Evolutionary conservation across 176 grass and related monocot species (phyloP).

Genomic region (Saccharum spontaneum): DNA sequence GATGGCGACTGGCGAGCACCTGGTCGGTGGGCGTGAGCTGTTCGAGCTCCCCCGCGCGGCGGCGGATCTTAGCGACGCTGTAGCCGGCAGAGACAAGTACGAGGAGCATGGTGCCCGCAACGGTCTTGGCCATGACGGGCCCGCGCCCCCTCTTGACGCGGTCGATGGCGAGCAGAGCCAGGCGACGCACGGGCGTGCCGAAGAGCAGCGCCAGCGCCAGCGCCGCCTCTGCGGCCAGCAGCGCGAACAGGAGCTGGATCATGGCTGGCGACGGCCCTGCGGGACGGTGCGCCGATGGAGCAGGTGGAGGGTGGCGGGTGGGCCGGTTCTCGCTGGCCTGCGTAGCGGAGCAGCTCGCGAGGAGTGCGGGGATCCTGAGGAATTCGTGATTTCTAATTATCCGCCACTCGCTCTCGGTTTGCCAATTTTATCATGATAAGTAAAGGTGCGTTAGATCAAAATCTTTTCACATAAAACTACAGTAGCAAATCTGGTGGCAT

Average conservation of each 20-base stretch:
- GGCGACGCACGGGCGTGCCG: slow-evolving; percentile 49
- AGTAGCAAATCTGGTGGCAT: no score
- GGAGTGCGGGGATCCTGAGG: slow-evolving; percentile 4
- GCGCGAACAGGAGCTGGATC: slow-evolving; percentile 67
- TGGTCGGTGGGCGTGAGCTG: slow-evolving; percentile 62
- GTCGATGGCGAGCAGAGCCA: slow-evolving; percentile 50
- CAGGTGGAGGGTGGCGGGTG: not conserved
- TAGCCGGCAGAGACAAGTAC: slow-evolving; percentile 50
- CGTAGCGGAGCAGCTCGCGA: not conserved
- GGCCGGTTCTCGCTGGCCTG: not conserved
- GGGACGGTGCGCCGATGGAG: not conserved
- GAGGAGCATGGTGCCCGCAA: slow-evolving; percentile 57
- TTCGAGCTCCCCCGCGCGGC: slow-evolving; percentile 37
- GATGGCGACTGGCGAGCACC: slow-evolving; percentile 59
- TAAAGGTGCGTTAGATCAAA: no score
- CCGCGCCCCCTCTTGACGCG: slow-evolving; percentile 57
- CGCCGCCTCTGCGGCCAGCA: slow-evolving; percentile 60
- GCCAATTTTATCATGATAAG: no score
- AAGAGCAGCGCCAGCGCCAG: slow-evolving; percentile 56
- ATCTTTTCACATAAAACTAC: no score
- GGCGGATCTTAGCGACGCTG: slow-evolving; percentile 63
- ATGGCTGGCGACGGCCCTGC: slow-evolving; percentile 23
- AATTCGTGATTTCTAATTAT: no score
- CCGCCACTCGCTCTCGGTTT: no score
- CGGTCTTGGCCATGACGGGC: slow-evolving; percentile 52